Conservation (phyloP, 1,139 yeast genomes). For the Yamadazyma friedrichii region DNA sequence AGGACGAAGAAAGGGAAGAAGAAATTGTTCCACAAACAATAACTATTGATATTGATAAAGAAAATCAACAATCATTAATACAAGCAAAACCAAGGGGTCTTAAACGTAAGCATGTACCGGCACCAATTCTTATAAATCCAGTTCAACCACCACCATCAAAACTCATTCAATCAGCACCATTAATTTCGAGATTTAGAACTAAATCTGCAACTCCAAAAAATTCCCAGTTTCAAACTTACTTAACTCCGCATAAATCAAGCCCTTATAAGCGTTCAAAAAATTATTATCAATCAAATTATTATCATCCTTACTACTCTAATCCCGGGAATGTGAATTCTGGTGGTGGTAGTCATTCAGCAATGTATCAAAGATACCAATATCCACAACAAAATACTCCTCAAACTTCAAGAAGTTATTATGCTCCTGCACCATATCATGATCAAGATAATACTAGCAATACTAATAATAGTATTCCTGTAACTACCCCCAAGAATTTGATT, state of each 20-base stretch:
- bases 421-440: slow-evolving; percentile 5
- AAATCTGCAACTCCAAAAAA: slow-evolving; percentile 13
- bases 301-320: slow-evolving; percentile 11
- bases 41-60: neutral
- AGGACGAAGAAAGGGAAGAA: no score
- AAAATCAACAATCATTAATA: neutral
- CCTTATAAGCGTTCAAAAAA: slow-evolving; percentile 14
- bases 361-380: slow-evolving; percentile 5
- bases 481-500: no score
- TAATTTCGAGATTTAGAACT: slow-evolving; percentile 21
- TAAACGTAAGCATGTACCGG: slow-evolving; percentile 44
- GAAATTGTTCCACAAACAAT: neutral
- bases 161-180: slow-evolving; percentile 17
- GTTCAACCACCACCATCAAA: slow-evolving; percentile 6
- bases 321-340: no score
- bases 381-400: slow-evolving; percentile 16
- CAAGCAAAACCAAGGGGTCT: slow-evolving; percentile 28
- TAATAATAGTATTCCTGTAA: no score
- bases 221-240: slow-evolving; percentile 14
- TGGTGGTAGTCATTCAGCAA: neutral
- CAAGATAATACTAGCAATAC: neutral
- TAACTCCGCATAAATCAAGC: slow-evolving; percentile 17
- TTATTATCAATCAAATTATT: slow-evolving; percentile 12
- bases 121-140: slow-evolving; percentile 31
- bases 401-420: slow-evolving; percentile 8